Conservation (phyloP, 1,284 basidiomycete species). For the Exobasidium cylindrosporum region DNA sequence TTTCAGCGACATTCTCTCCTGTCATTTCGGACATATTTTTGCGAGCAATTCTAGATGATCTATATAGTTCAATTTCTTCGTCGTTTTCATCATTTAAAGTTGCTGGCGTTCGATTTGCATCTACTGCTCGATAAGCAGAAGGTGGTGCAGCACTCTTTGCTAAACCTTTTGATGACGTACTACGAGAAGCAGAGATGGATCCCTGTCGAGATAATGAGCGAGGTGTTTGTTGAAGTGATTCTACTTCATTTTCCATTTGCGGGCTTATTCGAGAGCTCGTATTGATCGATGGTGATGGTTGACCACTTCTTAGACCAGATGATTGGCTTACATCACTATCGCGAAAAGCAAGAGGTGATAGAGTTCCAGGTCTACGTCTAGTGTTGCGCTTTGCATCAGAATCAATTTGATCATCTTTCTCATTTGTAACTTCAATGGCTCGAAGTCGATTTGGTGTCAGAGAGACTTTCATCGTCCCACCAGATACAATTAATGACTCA, state of each 20-base stretch:
- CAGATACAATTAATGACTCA: slow-evolving; percentile 42
- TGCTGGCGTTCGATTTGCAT: neutral
- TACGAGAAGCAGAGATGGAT: neutral
- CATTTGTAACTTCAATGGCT: slow-evolving; percentile 39
- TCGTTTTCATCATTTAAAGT: neutral
- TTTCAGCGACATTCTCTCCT: neutral
- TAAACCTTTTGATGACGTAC: neutral
- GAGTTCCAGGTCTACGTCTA: slow-evolving; percentile 30
- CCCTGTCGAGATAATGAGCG: slow-evolving; percentile 3
- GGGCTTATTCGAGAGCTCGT: neutral
- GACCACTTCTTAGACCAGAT: neutral
- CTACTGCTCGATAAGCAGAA: slow-evolving; percentile 20
- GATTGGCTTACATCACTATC: neutral
- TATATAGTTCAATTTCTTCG: neutral
- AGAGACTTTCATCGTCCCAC: slow-evolving; percentile 66
- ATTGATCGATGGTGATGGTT: neutral
- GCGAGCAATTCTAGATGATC: neutral
- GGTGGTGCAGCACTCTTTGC: slow-evolving; percentile 15
- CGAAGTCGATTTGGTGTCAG: slow-evolving; percentile 67
- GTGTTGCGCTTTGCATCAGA: slow-evolving; percentile 11
- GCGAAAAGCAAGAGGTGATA: neutral
- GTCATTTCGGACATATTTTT: neutral
- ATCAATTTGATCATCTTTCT: slow-evolving; percentile 21
- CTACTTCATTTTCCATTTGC: neutral
- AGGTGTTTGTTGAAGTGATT: neutral